A percentile compares a stretch with the other conserved stretches of the same genome.
phyloP scores from a whole-genome alignment of 345 rosid species.

The Populus pruinosa region DNA sequence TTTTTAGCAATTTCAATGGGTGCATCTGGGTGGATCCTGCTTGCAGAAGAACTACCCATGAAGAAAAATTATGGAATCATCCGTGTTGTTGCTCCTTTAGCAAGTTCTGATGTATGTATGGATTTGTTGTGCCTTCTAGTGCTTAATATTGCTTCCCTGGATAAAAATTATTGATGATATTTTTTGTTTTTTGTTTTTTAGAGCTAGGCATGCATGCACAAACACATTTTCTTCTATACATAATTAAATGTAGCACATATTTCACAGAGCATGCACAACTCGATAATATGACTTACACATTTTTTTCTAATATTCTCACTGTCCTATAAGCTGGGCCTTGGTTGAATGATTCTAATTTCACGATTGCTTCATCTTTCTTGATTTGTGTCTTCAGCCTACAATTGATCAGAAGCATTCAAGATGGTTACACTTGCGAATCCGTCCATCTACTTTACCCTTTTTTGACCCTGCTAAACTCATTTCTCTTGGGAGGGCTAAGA shows the following conservation, averaged over 20 bases:
- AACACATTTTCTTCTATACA: neutral
- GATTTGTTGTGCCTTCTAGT: constrained; percentile 1
- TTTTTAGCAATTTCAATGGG: constrained; percentile 70
- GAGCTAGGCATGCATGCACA: neutral
- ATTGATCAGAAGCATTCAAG: constrained; percentile 73
- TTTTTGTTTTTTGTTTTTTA: neutral
- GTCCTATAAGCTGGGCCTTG: neutral
- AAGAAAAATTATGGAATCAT: constrained; percentile 60
- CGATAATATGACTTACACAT: neutral
- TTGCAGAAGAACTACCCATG: constrained; percentile 66
- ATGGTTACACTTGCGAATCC: constrained; percentile 90
- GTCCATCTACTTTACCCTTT: constrained; percentile 69
- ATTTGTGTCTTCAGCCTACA: constrained; percentile 51
- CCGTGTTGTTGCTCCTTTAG: constrained; percentile 83
- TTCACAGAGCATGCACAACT: neutral
- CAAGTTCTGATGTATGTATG: constrained; percentile 68
- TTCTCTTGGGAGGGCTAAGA: constrained; percentile 34
- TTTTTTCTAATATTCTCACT: neutral
- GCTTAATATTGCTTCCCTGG: neutral
- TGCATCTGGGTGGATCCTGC: constrained; percentile 81
- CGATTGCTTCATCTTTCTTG: constrained; percentile 1
- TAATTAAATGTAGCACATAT: neutral
- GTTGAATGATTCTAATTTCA: neutral
- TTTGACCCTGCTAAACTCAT: constrained; percentile 52
- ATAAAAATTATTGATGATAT: neutral